Evolutionary conservation across 148 eudicot genomes (phyloP).

Genomic region (Talinum fruticosum): DNA sequence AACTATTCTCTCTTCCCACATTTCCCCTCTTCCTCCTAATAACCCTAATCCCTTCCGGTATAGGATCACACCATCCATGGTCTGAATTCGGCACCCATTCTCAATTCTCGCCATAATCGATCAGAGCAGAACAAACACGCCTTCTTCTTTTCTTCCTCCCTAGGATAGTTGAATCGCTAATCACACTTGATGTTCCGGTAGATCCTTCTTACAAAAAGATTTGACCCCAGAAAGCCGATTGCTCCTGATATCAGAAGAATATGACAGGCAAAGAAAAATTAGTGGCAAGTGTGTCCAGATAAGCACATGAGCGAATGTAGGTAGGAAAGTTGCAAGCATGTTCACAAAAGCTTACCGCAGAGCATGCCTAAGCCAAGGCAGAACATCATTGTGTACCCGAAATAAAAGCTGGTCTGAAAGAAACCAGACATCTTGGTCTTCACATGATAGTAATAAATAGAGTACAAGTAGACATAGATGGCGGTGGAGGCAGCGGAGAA

Average conservation of each 20-base stretch:
- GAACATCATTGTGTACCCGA: conserved; percentile 83
- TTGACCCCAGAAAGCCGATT: conserved; percentile 55
- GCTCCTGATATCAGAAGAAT: conserved; percentile 37
- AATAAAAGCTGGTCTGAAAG: conserved; percentile 99
- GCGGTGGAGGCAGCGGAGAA: conserved; percentile 90
- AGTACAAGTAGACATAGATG: conserved; percentile 80
- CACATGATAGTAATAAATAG: conserved; percentile 78
- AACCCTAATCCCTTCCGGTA: not conserved
- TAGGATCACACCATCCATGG: conserved; percentile 5
- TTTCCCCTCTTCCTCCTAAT: conserved; percentile 9
- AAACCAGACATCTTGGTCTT: conserved; percentile 97
- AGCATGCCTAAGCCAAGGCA: conserved; percentile 83
- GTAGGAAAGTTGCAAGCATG: conserved; percentile 11
- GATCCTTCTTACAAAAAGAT: conserved; percentile 53
- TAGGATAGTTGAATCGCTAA: conserved; percentile 24
- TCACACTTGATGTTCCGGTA: conserved; percentile 65
- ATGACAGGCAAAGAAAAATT: not conserved
- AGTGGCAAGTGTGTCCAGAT: too few species aligned
- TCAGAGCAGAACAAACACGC: conserved; percentile 12
- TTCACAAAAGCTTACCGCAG: conserved; percentile 55
- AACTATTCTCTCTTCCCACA: conserved; percentile 10
- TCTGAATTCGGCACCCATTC: conserved; percentile 4
- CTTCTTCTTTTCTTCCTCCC: not conserved
- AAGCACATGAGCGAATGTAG: too few species aligned
- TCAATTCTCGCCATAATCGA: not conserved